Evolutionary conservation across 352 stramenopile genomes (phyloP), one percentile per base, ranked within the genome.

Genomic region (Phytophthora brassicae): DNA sequence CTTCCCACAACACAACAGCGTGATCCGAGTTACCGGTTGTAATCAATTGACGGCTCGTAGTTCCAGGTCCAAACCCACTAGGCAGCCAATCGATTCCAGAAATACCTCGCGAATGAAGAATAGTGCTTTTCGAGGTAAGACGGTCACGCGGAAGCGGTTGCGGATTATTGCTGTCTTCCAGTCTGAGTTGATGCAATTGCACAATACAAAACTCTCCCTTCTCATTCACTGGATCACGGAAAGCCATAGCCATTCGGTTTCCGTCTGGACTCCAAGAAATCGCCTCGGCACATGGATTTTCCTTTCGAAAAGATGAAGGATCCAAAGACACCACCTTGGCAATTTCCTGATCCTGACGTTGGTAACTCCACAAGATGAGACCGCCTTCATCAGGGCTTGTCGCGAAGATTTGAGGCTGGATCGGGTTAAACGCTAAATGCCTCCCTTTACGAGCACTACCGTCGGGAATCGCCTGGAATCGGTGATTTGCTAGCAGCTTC

Each of bases 181-280:
- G 66, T 44, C 72, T 65, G 11, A 93, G 45, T 42, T 93, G 64
- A 28, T 93, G 82, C 20, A 93, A 69, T 22, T 80, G 73, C 53
- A 87, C 74, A 67, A 94, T 75, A 44, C 82, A 92, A 35, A 95
- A 90, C 58, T 93, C 84, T 46, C 86, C 79, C 53, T 72, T 75
- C 22, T 70, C 66, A 2, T 80, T 19, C 6, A 90, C 8, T 24
- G 83, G 70, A 50, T 95, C 84, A 5, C 84, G 82, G 52, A 95
- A 95, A 39, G 77, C 83, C 61, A 95, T 84, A 0, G 84, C 86
- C 33, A 95, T 63, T 16, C 86, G 84, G 33, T 89, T 74, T 43
- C 83, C 81, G 36, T 90, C 79, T 0, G 82, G 83, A 45, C 77
- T 92, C 86, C 86, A 94, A 38, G 77, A 72, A 16, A 94, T 88